Base-by-base conservation (phyloP, 148 eudicot genomes). In the Chenopodium formosanum region DNA sequence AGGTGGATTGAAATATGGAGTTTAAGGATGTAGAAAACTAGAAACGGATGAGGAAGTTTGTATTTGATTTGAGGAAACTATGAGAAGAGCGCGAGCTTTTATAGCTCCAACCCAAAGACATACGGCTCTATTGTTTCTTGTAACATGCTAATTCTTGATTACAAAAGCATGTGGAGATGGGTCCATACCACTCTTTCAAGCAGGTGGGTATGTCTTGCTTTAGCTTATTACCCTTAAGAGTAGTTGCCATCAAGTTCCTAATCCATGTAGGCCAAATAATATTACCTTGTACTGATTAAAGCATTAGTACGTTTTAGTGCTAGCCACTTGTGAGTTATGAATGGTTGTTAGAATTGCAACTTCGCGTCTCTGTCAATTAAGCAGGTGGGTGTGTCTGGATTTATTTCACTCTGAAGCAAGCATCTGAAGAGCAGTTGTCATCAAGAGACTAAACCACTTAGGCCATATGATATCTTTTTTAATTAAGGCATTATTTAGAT, bases 161-260 rank as follows among this genome's bases (percentile, higher is more conserved):
- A 34, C 78, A 81, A 12, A 48, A 66, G 64, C 83, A 74, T 73
- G 82, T 73, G 78, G 53, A 73, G 19, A 67, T 80, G 67, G 78
- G 72, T 47, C 78, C 82, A 73, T 50, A 37, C 32, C 13, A 73
- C 67, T 11, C 20, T 12, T 27, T 56, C n/a, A 37, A 65, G 78
- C 73, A 74, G 66, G 73, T 81, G 83, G 50, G 44, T 40, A 74
- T 74, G 83, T 74, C 78, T 75, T 64, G 22, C 16, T 17, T 14
- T 56, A 17, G 56, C 44, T 48, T 47, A 52, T 29, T 75, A 75
- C 19, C 47, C 65, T 16, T 44, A 53, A 75, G 60, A 48, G 17
- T 40, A 52, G 44, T 13, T 75, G 22, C 56, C 44, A 52, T 75
- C 23, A 75, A 75, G 65, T 27, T 53, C 46, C 23, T 75, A 74